These are phyloP conservation scores for Alectoria sarmentosa DNA, from an alignment of 495 filamentous ascomycete species.

Conservation along the genomic window DNA sequence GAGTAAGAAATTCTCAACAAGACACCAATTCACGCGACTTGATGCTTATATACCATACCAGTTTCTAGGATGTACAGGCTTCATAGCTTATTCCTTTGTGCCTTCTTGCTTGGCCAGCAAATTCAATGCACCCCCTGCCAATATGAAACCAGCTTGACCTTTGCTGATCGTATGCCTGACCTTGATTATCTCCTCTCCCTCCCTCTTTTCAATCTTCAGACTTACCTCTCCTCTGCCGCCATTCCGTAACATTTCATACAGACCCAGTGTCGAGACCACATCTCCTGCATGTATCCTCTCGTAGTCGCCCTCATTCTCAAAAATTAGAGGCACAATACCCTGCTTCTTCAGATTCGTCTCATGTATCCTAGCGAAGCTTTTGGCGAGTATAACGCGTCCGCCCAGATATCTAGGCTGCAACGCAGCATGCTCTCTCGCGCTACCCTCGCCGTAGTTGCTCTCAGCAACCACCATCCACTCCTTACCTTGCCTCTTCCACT, in stretches of 20 bases:
- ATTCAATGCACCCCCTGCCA: conserved; percentile 93
- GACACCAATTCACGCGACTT: neutral
- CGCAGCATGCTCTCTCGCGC: conserved; percentile 92
- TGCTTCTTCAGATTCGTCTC: conserved; percentile 99
- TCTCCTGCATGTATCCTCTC: conserved; percentile 75
- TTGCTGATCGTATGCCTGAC: conserved; percentile 73
- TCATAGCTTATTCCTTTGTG: neutral
- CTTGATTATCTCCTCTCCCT: conserved; percentile 52
- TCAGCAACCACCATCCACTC: conserved; percentile 93
- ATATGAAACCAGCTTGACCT: conserved; percentile 84
- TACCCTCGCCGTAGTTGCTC: conserved; percentile 97
- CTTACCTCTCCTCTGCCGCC: conserved; percentile 75
- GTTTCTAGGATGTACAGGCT: neutral
- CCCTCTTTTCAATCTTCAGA: conserved; percentile 55
- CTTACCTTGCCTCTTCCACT: conserved; percentile 65
- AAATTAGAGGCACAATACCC: conserved; percentile 88
- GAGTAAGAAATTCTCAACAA: neutral
- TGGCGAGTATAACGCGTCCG: conserved; percentile 77
- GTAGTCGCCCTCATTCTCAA: conserved; percentile 82
- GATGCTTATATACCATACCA: neutral
- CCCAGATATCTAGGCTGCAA: conserved; percentile 92
- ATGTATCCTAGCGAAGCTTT: conserved; percentile 93
- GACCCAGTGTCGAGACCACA: conserved; percentile 67
- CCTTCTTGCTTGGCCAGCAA: conserved; percentile 53
- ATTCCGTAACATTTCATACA: conserved; percentile 70